Conservation (phyloP, 139 green algal species). For the Micromonas pusilla region DNA sequence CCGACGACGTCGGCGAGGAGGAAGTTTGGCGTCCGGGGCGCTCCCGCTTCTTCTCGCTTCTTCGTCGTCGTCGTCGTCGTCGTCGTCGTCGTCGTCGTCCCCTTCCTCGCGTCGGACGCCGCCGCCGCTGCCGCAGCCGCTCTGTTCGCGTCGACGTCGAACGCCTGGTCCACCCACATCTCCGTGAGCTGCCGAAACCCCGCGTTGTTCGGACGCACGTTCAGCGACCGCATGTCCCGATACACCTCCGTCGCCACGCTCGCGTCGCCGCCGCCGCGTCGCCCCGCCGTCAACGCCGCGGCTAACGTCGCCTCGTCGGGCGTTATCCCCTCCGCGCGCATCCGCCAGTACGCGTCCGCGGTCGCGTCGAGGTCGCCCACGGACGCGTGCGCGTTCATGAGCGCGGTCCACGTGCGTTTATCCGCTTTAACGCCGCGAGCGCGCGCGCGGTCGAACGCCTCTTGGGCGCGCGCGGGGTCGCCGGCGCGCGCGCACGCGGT, state of each 20-base stretch:
- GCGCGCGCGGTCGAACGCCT: neutral
- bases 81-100: neutral
- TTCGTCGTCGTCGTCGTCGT: neutral
- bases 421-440: neutral
- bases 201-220: neutral
- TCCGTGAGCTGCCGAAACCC: neutral
- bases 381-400: neutral
- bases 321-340: neutral
- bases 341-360: neutral
- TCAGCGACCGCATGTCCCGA: neutral
- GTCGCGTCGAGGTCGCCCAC: neutral
- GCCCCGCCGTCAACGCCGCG: neutral
- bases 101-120: neutral
- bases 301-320: neutral
- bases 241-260: neutral
- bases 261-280: neutral
- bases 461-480: neutral
- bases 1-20: neutral
- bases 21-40: neutral
- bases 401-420: neutral
- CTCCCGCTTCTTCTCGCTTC: neutral
- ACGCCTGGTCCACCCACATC: slow-evolving; percentile 7
- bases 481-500: neutral
- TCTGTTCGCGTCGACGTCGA: neutral
- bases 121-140: neutral